Evolutionary conservation across 805 yeast genomes (phyloP), one percentile per base, ranked within the genome.

Genomic region (Hanseniaspora lachancei): DNA sequence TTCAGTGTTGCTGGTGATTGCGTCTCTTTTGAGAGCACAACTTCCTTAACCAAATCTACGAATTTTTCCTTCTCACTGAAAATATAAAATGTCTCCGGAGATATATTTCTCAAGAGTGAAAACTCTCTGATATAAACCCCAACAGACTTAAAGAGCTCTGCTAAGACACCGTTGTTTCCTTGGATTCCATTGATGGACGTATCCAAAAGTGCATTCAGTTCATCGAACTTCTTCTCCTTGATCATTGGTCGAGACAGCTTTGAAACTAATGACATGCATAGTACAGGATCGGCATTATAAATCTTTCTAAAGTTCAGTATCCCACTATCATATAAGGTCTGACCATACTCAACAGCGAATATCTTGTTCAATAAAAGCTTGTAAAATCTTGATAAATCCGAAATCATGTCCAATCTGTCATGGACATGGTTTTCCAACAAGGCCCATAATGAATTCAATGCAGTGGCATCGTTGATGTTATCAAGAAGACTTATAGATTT

Each of bases 251-350:
- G 47, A 27, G 51, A 48, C 12, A 54, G 52, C 56, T 68, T 68
- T 52, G 66, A 66, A 21, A 68, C 46, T 6, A 62, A 50, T n/a
- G 67, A 52, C 51, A 68, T 64, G 21, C 66, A 63, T 18, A 64
- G 64, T 15, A 63, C 62, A 18, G 63, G 60, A 5, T 49, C 36
- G 5, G 64, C 39, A 0, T 62, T 47, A 7, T 60, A 43, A 12
- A 64, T 49, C 2, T 54, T 38, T 2, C 23, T 8, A 57, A 29
- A 24, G 47, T 49, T 12, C 55, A 58, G 13, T 64, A 47, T 18
- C 58, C 46, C 20, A 63, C 60, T 46, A 63, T 47, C 44, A 49
- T 7, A 34, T 18, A 47, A n/a, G 6, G 36, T 10, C n/a, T 44
- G 41, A 2, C 55, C 62, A n/a, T 69, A 66, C 32, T 66, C 54